phyloP scores from a whole-genome alignment of 2,329 filamentous ascomycete genomes.

The Phaeophleospora eucalypticola region DNA sequence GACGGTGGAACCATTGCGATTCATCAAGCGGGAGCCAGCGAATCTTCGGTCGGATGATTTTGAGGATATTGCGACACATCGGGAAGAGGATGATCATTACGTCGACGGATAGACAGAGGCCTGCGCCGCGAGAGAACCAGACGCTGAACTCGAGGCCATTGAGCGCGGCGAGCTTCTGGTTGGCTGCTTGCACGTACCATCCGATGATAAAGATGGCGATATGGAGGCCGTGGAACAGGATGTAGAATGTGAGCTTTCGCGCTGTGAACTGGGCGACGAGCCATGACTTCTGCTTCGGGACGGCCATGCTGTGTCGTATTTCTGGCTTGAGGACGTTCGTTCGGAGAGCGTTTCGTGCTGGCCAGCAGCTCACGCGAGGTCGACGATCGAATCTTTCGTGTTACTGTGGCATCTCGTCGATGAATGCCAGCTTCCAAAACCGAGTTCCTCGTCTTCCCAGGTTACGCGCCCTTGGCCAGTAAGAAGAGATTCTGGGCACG shows the following conservation, averaged over 20 bases:
- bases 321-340: too few species aligned
- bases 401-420: constrained; percentile 7
- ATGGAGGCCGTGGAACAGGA: constrained; percentile 36
- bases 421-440: neutral
- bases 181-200: constrained; percentile 61
- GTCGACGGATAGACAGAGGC: constrained; percentile 78
- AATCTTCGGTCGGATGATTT: constrained; percentile 79
- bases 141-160: constrained; percentile 85
- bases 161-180: constrained; percentile 66
- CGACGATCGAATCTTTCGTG: neutral
- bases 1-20: constrained; percentile 93
- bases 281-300: constrained; percentile 29
- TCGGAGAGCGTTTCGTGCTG: constrained; percentile 4
- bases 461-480: too few species aligned
- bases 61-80: constrained; percentile 87
- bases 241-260: constrained; percentile 35
- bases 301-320: constrained; percentile 20
- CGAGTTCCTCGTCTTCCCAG: too few species aligned
- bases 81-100: constrained; percentile 83
- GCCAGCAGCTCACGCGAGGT: neutral
- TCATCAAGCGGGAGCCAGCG: constrained; percentile 91
- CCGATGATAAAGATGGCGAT: constrained; percentile 36
- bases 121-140: constrained; percentile 93
- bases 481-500: too few species aligned
- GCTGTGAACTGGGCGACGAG: constrained; percentile 32